phyloP scores from a whole-genome alignment of 2,329 filamentous ascomycete species.

The Aspergillus jensenii region DNA sequence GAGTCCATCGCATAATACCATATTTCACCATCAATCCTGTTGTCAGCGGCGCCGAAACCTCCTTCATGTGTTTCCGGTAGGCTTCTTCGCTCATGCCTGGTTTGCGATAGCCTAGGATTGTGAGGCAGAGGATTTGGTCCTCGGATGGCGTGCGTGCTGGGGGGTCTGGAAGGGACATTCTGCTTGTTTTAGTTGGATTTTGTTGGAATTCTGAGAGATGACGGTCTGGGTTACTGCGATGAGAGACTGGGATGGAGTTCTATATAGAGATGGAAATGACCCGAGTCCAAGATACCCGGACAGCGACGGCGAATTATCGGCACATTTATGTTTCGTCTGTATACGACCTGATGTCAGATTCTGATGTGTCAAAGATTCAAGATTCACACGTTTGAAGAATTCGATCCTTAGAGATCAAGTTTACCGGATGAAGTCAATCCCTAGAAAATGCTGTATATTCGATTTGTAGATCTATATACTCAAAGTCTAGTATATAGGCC shows the following conservation, averaged over 20 bases:
- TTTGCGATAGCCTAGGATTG: slow-evolving; percentile 50
- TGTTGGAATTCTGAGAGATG: too few species aligned
- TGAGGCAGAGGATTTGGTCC: slow-evolving; percentile 42
- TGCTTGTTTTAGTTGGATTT: background rate
- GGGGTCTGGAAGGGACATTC: slow-evolving; percentile 5
- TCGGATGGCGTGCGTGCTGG: background rate
- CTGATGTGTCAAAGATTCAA: too few species aligned
- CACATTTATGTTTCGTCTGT: background rate
- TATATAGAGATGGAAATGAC: slow-evolving; percentile 1
- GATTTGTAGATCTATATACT: background rate
- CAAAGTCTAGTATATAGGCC: background rate
- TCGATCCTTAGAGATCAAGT: too few species aligned
- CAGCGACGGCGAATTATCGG: background rate
- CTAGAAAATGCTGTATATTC: background rate
- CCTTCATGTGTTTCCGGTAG: slow-evolving; percentile 49
- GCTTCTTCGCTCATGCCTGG: slow-evolving; percentile 51
- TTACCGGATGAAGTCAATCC: too few species aligned
- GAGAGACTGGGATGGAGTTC: background rate
- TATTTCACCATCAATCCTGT: slow-evolving; percentile 53
- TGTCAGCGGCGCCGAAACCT: slow-evolving; percentile 49
- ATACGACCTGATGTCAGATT: background rate
- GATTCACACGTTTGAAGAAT: too few species aligned
- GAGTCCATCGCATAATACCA: slow-evolving; percentile 49
- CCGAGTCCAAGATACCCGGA: slow-evolving; percentile 2
- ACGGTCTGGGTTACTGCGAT: background rate